Evolutionary conservation across 495 filamentous ascomycete species (phyloP), one percentile per base, ranked within the genome.

Genomic region (Aspergillus egyptiacus): DNA sequence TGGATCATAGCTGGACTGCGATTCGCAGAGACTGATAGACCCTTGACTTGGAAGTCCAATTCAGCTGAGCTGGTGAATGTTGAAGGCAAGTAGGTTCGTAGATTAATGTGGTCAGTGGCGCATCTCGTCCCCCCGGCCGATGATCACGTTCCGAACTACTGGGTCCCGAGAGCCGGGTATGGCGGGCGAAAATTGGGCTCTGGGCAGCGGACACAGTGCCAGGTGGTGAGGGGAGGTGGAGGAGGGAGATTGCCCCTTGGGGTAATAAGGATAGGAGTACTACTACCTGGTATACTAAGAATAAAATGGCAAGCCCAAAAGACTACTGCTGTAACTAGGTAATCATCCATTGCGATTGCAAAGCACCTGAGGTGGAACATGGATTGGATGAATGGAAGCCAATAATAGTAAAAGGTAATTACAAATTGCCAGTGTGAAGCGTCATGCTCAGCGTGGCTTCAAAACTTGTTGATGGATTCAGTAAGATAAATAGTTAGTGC

Each of bases 121-220:
- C 49, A 46, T 48, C 31, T 45, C 14, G 32, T 40, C 15, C 20
- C 23, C 19, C 17, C 22, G 15, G 33, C 34, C 41, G 38, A 49
- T 20, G 41, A 56, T 51, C 50, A 31, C 23, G 56, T 56, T 46
- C 56, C 59, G 52, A 54, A 52, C 52, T 32, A 47, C 50, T 59
- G 56, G 55, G 56, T 50, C 59, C 53, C 56, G 50, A 32, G 47
- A 55, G 45, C 51, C 54, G 50, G 58, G 58, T 53, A 48, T n/a
- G 22, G 27, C 41, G 27, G 33, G 19, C 23, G 7, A 15, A 17
- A 18, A 18, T 23, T 27, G 13, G 9, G 30, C 25, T 32, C 18
- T 11, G 19, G 17, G 5, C 17, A 22, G 18, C 23, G 35, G 35
- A 38, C 25, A 10, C 25, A 27, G 25, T 27, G 35, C 18, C 11